Conservation (phyloP, 2,329 filamentous ascomycete genomes). For the Curvularia spicifera region DNA sequence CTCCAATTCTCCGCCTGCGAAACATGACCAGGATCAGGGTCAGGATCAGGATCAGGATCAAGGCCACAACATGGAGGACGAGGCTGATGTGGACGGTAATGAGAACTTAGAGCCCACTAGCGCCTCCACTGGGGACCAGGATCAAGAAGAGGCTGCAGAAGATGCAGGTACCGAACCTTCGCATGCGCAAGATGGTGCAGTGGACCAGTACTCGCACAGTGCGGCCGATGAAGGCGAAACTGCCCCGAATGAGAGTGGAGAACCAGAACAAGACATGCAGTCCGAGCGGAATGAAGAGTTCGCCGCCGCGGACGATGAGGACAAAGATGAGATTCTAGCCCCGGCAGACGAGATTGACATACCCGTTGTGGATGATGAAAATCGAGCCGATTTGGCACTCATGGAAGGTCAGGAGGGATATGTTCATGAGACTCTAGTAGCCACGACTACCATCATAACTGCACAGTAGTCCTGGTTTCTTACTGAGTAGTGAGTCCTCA, state of each 20-base stretch:
- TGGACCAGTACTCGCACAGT: not conserved
- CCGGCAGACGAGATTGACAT: not conserved
- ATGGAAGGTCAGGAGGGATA: not conserved
- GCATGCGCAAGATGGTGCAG: conserved; percentile 3
- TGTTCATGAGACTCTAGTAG: not conserved
- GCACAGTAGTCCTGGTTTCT: not conserved
- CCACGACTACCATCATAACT: not conserved
- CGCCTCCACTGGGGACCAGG: not conserved
- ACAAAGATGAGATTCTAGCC: not conserved
- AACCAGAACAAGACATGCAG: not conserved
- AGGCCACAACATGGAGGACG: not conserved
- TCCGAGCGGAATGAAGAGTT: not conserved
- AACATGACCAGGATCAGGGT: not conserved
- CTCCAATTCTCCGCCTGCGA: not conserved
- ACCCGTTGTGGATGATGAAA: not conserved
- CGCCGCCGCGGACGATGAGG: not conserved
- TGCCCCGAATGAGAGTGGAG: not conserved
- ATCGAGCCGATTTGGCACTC: not conserved
- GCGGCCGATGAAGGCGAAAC: conserved; percentile 1
- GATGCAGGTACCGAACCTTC: conserved; percentile 5
- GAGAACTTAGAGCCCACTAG: not conserved
- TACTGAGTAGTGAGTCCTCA: too few relatives aligned
- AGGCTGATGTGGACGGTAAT: not conserved
- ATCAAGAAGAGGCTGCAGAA: not conserved
- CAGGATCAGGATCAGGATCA: not conserved